These are phyloP conservation scores for Trichoderma gamsii DNA, from an alignment of 495 filamentous ascomycete genomes.

Conservation along the genomic window DNA sequence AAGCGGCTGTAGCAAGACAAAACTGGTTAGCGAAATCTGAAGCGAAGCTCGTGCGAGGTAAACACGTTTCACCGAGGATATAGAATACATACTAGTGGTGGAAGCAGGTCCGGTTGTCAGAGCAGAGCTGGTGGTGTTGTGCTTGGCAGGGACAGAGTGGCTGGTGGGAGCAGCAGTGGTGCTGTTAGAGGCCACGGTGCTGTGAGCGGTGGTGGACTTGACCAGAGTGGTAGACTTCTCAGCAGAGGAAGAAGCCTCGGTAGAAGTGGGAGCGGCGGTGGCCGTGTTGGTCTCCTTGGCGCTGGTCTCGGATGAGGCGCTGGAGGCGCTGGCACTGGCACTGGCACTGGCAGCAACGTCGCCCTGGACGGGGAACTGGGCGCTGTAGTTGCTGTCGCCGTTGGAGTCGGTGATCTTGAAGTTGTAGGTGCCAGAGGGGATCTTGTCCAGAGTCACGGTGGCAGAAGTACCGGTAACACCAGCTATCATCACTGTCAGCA, in stretches of 20 bases:
- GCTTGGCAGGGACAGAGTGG: slow-evolving; percentile 25
- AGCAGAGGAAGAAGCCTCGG: slow-evolving; percentile 18
- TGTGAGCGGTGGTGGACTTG: slow-evolving; percentile 15
- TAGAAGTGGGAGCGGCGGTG: slow-evolving; percentile 17
- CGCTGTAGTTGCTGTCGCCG: slow-evolving; percentile 37
- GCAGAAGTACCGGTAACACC: slow-evolving; percentile 25
- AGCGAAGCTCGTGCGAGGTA: slow-evolving; percentile 7
- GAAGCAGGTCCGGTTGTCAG: slow-evolving; percentile 20
- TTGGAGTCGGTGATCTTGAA: slow-evolving; percentile 34
- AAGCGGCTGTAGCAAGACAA: neutral
- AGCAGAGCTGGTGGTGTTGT: slow-evolving; percentile 19
- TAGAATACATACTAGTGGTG: slow-evolving; percentile 16
- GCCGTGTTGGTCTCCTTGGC: slow-evolving; percentile 18
- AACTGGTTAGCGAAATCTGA: slow-evolving; percentile 5
- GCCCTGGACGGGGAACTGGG: slow-evolving; percentile 31
- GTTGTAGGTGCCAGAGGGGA: slow-evolving; percentile 39
- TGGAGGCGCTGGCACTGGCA: slow-evolving; percentile 18
- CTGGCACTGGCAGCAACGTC: slow-evolving; percentile 21
- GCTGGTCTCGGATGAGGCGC: slow-evolving; percentile 22
- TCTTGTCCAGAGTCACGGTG: slow-evolving; percentile 26
- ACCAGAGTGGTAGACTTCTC: slow-evolving; percentile 20
- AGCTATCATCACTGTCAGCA: neutral
- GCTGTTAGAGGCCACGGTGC: slow-evolving; percentile 20
- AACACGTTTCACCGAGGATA: neutral
- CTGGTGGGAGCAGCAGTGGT: slow-evolving; percentile 22